Conservation (phyloP, 768 basidiomycete genomes). For the Tulasnella sp. region DNA sequence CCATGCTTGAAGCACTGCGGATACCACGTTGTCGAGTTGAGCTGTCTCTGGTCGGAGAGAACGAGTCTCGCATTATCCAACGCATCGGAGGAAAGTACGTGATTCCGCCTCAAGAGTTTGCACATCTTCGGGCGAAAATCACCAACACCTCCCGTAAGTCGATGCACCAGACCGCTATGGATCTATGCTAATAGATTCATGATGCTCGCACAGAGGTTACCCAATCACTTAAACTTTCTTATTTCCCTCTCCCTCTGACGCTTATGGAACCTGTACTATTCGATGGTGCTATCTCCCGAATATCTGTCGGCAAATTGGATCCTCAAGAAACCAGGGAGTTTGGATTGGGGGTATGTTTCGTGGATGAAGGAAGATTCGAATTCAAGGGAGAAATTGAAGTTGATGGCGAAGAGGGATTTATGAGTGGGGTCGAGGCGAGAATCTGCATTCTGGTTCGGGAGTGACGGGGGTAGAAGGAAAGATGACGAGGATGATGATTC, state of each 20-base stretch:
- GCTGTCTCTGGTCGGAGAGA: slow-evolving; percentile 36
- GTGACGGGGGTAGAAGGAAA: too few species aligned
- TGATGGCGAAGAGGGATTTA: slow-evolving; percentile 23
- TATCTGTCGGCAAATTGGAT: slow-evolving; percentile 51
- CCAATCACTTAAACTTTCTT: slow-evolving; percentile 40
- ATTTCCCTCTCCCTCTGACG: slow-evolving; percentile 31
- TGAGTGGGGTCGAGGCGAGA: background rate
- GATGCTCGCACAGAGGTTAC: slow-evolving; percentile 33
- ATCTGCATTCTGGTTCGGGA: slow-evolving; percentile 1
- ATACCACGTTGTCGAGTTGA: slow-evolving; percentile 50
- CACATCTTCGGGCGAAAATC: slow-evolving; percentile 44
- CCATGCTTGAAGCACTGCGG: slow-evolving; percentile 67
- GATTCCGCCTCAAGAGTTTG: slow-evolving; percentile 46
- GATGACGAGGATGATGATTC: too few species aligned
- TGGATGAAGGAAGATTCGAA: slow-evolving; percentile 53
- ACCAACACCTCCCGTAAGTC: slow-evolving; percentile 56
- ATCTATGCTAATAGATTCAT: background rate
- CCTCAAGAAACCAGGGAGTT: slow-evolving; percentile 39
- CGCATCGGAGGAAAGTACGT: slow-evolving; percentile 34
- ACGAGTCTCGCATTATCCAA: slow-evolving; percentile 20
- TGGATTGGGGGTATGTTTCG: slow-evolving; percentile 54
- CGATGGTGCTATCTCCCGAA: slow-evolving; percentile 51
- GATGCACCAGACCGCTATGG: background rate
- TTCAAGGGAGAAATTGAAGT: slow-evolving; percentile 27
- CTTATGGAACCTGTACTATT: slow-evolving; percentile 53